Conservation (phyloP, 78 protist species). For the Protostelium mycophagum region DNA sequence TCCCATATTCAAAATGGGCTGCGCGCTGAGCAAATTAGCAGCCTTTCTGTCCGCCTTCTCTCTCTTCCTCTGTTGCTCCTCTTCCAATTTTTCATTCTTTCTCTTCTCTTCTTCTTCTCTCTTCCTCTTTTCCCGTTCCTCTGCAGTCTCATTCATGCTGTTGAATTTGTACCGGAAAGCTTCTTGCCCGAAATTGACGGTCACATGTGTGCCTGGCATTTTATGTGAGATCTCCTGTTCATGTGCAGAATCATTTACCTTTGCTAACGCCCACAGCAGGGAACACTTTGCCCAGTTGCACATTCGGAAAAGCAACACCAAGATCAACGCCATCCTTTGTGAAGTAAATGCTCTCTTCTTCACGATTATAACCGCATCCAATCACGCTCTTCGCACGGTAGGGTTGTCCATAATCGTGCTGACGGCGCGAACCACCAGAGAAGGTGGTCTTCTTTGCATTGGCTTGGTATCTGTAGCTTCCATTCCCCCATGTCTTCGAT, state of each 20-base stretch:
- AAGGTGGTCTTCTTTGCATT: not conserved
- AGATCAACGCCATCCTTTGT: slow-evolving; percentile 8
- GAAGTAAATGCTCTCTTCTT: slow-evolving; percentile 2
- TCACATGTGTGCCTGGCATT: not conserved
- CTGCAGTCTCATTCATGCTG: not conserved
- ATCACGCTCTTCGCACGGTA: slow-evolving; percentile 8
- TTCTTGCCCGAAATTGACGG: slow-evolving; percentile 12
- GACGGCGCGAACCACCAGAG: not conserved
- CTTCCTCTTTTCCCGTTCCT: not conserved
- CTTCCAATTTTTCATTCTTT: not conserved
- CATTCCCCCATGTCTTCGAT: slow-evolving; percentile 3
- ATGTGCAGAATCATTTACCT: not conserved
- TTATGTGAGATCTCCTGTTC: not conserved
- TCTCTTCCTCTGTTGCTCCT: not conserved
- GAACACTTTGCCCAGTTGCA: not conserved
- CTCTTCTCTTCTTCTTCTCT: slow-evolving; percentile 4
- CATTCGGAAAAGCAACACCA: not conserved
- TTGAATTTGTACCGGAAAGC: not conserved
- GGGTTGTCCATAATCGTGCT: not conserved
- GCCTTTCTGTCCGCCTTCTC: slow-evolving; percentile 6
- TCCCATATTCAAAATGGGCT: slow-evolving; percentile 7
- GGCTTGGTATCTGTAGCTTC: slow-evolving; percentile 11
- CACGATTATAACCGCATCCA: not conserved
- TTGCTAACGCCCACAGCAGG: not conserved
- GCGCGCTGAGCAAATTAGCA: not conserved